Evolutionary conservation across 371 early-diverging fungal genomes (phyloP).

Genomic region (Coemansia linderi): DNA sequence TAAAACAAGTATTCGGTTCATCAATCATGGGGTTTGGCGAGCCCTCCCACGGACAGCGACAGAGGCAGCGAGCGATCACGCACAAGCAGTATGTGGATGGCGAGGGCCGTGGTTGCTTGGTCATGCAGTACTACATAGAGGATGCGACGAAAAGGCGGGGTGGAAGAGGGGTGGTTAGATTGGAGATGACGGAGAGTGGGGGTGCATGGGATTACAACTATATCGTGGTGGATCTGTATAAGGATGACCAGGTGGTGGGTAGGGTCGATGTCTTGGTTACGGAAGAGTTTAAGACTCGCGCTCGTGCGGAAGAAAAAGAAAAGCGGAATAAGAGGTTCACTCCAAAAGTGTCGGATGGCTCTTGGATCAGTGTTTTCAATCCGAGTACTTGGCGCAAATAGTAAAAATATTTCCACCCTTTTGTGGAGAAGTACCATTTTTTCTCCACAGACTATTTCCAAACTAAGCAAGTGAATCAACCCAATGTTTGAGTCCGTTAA

Average conservation of each 20-base stretch:
- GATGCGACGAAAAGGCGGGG: conserved; percentile 5
- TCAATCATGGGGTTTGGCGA: conserved; percentile 42
- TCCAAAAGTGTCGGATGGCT: conserved; percentile 26
- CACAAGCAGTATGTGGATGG: conserved; percentile 26
- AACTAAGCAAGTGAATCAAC: too few species aligned
- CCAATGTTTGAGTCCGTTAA: too few species aligned
- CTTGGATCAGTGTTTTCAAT: conserved; percentile 39
- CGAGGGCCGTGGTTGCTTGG: conserved; percentile 14
- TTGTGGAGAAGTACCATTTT: background rate
- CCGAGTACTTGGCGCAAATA: conserved; percentile 43
- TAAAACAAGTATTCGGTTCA: conserved; percentile 27
- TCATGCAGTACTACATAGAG: conserved; percentile 37
- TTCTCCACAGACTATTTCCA: too few species aligned
- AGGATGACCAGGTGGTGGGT: background rate
- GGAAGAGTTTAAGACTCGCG: conserved; percentile 29
- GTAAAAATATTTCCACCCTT: background rate
- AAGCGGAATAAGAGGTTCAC: conserved; percentile 18
- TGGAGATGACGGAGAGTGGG: conserved; percentile 22
- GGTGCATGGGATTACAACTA: conserved; percentile 39
- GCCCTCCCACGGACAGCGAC: conserved; percentile 47
- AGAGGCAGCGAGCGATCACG: conserved; percentile 45
- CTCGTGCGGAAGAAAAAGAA: background rate
- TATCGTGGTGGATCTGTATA: conserved; percentile 34
- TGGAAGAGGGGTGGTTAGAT: conserved; percentile 23
- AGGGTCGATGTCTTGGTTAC: conserved; percentile 40